Percentiles rank a stretch among this genome's conserved stretches.
These are phyloP conservation scores for Gloeopeniophorella convolvens DNA, from an alignment of 768 basidiomycete genomes.

Conservation along the genomic window DNA sequence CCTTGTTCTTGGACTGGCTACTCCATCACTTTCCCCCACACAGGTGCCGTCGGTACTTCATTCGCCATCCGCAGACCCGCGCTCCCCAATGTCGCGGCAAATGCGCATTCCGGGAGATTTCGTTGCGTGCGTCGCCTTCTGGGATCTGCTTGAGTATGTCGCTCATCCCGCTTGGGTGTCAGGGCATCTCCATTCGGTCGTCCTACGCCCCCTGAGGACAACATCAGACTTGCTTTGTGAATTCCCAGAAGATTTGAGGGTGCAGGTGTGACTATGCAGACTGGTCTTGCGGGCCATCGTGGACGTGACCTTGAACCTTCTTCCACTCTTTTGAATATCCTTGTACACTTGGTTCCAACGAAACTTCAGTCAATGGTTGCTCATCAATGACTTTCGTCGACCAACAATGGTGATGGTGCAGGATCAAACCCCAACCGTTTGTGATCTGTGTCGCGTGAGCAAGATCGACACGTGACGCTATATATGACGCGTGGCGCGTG, in stretches of 20 bases:
- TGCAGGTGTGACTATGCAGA: too few relatives aligned
- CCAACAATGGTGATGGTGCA: too few relatives aligned
- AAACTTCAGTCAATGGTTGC: too few relatives aligned
- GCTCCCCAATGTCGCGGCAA: not conserved
- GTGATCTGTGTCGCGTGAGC: too few relatives aligned
- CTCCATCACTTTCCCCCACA: not conserved
- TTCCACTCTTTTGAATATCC: too few relatives aligned
- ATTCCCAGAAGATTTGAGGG: not conserved
- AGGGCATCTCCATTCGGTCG: constrained; percentile 4
- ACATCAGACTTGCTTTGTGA: not conserved
- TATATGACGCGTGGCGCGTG: too few relatives aligned
- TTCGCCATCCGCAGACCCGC: constrained; percentile 5
- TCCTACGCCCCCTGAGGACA: not conserved
- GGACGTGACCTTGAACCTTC: too few relatives aligned
- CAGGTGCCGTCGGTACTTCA: not conserved
- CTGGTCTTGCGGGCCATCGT: too few relatives aligned
- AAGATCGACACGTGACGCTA: too few relatives aligned
- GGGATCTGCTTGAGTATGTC: not conserved
- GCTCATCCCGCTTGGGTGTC: not conserved
- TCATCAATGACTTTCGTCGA: too few relatives aligned
- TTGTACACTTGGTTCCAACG: too few relatives aligned
- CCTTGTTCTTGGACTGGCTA: not conserved
- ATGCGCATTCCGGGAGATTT: constrained; percentile 1
- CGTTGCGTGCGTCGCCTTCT: not conserved
- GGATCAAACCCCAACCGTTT: too few relatives aligned